Evolutionary conservation across 768 basidiomycete genomes (phyloP), one percentile per base, ranked within the genome.

Genomic region (Gloeophyllum trabeum): DNA sequence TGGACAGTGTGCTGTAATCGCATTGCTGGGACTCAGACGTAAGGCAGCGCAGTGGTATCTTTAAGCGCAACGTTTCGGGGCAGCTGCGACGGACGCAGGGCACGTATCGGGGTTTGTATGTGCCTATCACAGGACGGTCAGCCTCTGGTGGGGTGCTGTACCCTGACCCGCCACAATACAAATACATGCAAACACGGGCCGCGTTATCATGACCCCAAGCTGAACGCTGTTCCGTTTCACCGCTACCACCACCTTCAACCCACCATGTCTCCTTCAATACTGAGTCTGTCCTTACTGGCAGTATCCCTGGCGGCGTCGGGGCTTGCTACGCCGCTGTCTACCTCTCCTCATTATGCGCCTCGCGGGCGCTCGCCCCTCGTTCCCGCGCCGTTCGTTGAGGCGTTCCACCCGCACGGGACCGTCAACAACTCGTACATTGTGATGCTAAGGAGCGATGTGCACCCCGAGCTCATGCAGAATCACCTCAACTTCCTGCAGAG

Each of bases 401-500:
- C 63, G 28, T 63, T 75, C 47, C 79, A 83, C 54, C 73, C 76
- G 41, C 78, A 85, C 61, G 78, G 80, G 40, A 67, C 75, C 43
- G 65, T 93, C 58, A 80, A 84, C 66, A 83, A 93, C 69, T 86
- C 88, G n/a, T 98, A 97, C 66, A 90, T 98, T 48, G 76, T 98
- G 59, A 73, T 91, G 57, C 70, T 98, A 48, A 90, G 88, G 71
- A 70, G 79, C 45, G 79, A 75, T 43, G 48, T 81, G 10, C 67
- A 77, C 4, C 53, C 69, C 6, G 59, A 67, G 14, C 63, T 80
- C 30, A 67, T 82, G 58, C 63, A 75, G 53, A 84, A 81, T 61
- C 91, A 94, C 58, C 62, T 91, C 61, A 81, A 81, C 59, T 80
- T 85, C 62, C 62, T 96, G 40, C 65, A 81, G 56, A 61, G 58